These are phyloP conservation scores for Phytophthora melonis DNA, from an alignment of 352 stramenopile species.

Conservation along the genomic window DNA sequence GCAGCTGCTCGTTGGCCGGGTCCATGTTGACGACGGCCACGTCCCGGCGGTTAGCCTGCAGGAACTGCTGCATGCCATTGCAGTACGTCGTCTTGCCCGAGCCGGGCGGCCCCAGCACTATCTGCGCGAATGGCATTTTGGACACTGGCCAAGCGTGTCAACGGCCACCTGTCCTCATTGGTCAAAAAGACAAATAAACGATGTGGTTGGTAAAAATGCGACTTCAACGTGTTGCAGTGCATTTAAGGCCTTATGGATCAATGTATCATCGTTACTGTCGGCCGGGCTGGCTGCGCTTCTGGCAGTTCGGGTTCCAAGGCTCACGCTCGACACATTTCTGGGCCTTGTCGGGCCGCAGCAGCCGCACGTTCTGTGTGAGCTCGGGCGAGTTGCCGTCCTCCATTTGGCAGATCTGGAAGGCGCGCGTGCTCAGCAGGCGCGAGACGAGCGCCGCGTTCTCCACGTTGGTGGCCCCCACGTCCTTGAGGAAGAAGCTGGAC, in stretches of 20 bases:
- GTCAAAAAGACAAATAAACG: background rate
- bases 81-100: constrained; percentile 99
- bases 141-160: constrained; percentile 10
- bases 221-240: background rate
- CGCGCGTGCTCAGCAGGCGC: constrained; percentile 76
- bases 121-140: constrained; percentile 79
- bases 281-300: constrained; percentile 17
- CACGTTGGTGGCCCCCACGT: constrained; percentile 72
- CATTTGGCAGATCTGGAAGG: constrained; percentile 89
- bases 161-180: constrained; percentile 1
- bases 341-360: constrained; percentile 63
- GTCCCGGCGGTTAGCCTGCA: constrained; percentile 70
- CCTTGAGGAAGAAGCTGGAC: constrained; percentile 77
- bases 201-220: background rate
- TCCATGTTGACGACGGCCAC: constrained; percentile 98
- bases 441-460: constrained; percentile 73
- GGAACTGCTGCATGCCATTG: constrained; percentile 97
- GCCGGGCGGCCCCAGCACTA: constrained; percentile 78
- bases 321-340: constrained; percentile 26
- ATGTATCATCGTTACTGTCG: background rate
- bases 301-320: constrained; percentile 54
- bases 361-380: constrained; percentile 86
- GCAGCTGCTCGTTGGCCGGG: constrained; percentile 95
- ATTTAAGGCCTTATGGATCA: too few species aligned
- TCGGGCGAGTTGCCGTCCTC: constrained; percentile 77